These are phyloP conservation scores for Blastobotrys indianensis DNA, from an alignment of 1,139 yeast species.

Conservation along the genomic window DNA sequence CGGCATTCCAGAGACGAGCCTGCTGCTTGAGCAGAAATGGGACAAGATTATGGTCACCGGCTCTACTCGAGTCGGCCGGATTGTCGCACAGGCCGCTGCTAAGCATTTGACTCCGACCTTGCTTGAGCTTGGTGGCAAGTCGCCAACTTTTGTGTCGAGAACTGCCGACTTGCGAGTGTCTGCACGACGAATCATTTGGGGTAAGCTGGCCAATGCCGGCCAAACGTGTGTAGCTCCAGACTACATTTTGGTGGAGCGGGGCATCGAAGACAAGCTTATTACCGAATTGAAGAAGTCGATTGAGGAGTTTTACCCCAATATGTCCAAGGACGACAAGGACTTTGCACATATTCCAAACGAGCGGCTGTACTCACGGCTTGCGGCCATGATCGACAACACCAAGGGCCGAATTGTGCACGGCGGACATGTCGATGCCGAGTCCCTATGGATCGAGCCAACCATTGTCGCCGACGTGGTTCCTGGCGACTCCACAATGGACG, in stretches of 20 bases:
- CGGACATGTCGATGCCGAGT: slow-evolving; percentile 42
- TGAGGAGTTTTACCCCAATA: slow-evolving; percentile 43
- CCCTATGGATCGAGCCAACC: slow-evolving; percentile 68
- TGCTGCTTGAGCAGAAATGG: slow-evolving; percentile 57
- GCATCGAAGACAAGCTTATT: slow-evolving; percentile 50
- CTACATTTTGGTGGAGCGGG: slow-evolving; percentile 61
- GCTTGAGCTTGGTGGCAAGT: slow-evolving; percentile 90
- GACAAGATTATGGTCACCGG: slow-evolving; percentile 91
- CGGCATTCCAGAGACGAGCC: slow-evolving; percentile 62
- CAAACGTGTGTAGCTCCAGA: slow-evolving; percentile 91
- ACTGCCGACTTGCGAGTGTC: slow-evolving; percentile 43
- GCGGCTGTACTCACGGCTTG: slow-evolving; percentile 50
- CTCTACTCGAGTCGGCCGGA: slow-evolving; percentile 65
- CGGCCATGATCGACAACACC: slow-evolving; percentile 43
- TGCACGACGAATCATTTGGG: slow-evolving; percentile 72
- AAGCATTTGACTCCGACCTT: slow-evolving; percentile 73
- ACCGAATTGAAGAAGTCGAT: slow-evolving; percentile 41
- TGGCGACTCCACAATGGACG: slow-evolving; percentile 66
- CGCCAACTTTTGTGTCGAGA: slow-evolving; percentile 68
- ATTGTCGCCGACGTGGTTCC: slow-evolving; percentile 55
- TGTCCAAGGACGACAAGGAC: slow-evolving; percentile 33
- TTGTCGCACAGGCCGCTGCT: slow-evolving; percentile 78
- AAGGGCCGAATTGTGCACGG: slow-evolving; percentile 56
- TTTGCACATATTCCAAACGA: slow-evolving; percentile 63
- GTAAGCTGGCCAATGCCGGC: slow-evolving; percentile 75